Evolutionary conservation across 164 flowering plant species (phyloP), one percentile per base, ranked within the genome.

Genomic region (Pachysandra terminalis): DNA sequence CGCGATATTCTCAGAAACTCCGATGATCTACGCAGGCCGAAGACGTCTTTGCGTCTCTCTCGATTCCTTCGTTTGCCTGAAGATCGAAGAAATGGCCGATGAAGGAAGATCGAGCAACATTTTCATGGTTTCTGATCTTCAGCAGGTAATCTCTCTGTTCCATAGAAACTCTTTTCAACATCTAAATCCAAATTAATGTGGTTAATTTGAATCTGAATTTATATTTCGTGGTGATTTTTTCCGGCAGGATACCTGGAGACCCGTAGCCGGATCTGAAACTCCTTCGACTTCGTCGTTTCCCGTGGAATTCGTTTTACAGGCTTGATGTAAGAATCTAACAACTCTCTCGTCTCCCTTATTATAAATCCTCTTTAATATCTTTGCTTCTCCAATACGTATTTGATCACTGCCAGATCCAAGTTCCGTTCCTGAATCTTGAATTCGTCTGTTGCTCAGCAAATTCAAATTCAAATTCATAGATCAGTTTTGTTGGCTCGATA

Each of bases 1-100:
- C 5, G 15, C 17, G 8, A 1, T 61, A 51, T 60, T 28, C n/a
- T 6, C 71, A n/a, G 13, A 56, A 9, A 23, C 26, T 41, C 21
- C 23, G 19, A 23, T 35, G 52, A 0, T 25, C 56, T 59, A 32
- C 66, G 48, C 66, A 85, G 88, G 84, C 80, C 15, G 80, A 77
- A 62, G 86, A 82, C 23, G 84, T 82, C 23, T 80, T 81, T 58
- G 59, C 65, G 0, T 84, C 87, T 32, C 70, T 83, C 19, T 81
- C 83, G 23, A 48, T 79, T 63, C 89, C 85, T n/a, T 61, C 17
- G 85, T 82, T 3, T 87, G 85, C 35, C 48, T 82, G 56, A 83
- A 85, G 70, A 75, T 80, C 0, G 74, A 16, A 56, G 84, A 85
- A 68, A 80, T 83, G 87, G 82, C 78, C 3, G 71, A 65, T 35